A percentile compares a stretch with the other conserved stretches of the same genome.
phyloP scores from a whole-genome alignment of 2,329 filamentous ascomycete species.

The Colletotrichum tamarilloi region DNA sequence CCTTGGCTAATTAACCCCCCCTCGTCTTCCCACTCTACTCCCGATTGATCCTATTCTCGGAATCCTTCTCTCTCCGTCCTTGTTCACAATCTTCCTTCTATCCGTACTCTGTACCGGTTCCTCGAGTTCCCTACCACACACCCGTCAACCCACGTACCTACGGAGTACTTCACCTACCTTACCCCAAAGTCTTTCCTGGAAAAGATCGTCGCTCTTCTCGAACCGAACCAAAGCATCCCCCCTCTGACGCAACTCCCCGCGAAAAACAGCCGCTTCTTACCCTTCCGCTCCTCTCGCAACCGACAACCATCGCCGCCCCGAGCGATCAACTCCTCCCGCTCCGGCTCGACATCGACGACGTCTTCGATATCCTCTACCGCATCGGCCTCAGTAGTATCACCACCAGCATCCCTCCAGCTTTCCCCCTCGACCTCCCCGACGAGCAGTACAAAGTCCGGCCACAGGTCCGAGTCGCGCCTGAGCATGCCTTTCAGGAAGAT shows the following conservation, averaged over 20 bases:
- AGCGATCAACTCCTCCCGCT: background rate
- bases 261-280: conserved; percentile 24
- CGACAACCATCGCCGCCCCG: background rate
- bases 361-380: background rate
- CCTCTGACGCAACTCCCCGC: conserved; percentile 29
- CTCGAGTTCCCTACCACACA: background rate
- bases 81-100: background rate
- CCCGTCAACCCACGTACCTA: background rate
- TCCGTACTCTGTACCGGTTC: background rate
- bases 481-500: conserved; percentile 48
- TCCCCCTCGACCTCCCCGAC: conserved; percentile 11
- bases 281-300: conserved; percentile 25
- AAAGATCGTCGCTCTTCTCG: background rate
- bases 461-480: conserved; percentile 34
- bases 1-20: background rate
- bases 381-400: background rate
- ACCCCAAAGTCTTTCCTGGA: background rate
- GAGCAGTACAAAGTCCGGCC: conserved; percentile 26
- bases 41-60: conserved; percentile 21
- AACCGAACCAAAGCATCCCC: background rate
- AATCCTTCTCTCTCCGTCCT: background rate
- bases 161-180: background rate
- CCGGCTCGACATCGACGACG: conserved; percentile 10
- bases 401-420: background rate
- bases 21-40: background rate